Conservation (phyloP, 371 early-diverging fungal species). For the Funneliformis caledonium region DNA sequence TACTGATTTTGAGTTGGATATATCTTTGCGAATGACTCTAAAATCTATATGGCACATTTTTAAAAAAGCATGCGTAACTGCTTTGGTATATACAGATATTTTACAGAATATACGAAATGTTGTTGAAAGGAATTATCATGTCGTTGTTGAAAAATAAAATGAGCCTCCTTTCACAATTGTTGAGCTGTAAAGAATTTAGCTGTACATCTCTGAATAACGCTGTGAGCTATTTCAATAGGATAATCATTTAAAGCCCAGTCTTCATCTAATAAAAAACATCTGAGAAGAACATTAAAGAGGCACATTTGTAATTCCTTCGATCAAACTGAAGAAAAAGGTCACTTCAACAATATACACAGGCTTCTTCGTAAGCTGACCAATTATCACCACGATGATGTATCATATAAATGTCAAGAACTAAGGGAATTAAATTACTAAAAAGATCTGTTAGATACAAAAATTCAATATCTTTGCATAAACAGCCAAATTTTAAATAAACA, state of each 20-base stretch:
- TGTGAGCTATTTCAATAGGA: conserved; percentile 8
- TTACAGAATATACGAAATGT: neutral
- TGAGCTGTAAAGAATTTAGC: conserved; percentile 2
- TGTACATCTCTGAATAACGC: conserved; percentile 1
- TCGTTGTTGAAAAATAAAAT: neutral
- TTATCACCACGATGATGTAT: neutral
- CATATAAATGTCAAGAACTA: conserved; percentile 17
- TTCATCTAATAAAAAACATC: conserved; percentile 19
- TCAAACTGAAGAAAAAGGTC: conserved; percentile 23
- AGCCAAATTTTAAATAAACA: neutral
- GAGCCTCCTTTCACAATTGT: neutral
- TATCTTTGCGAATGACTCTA: conserved; percentile 7
- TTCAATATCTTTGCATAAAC: conserved; percentile 7
- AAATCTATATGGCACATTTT: conserved; percentile 7
- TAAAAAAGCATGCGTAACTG: neutral
- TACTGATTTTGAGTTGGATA: neutral
- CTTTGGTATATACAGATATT: conserved; percentile 29
- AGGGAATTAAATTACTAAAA: neutral
- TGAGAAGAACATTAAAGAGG: conserved; percentile 18
- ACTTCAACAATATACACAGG: conserved; percentile 6
- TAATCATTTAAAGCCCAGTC: conserved; percentile 17
- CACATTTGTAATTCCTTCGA: neutral
- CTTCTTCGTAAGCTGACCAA: conserved; percentile 23
- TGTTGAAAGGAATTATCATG: conserved; percentile 2
- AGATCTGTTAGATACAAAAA: conserved; percentile 25